A percentile compares a stretch with the other conserved stretches of the same genome.
Conservation (phyloP, 2,329 filamentous ascomycete species). For the Zalaria obscura region DNA sequence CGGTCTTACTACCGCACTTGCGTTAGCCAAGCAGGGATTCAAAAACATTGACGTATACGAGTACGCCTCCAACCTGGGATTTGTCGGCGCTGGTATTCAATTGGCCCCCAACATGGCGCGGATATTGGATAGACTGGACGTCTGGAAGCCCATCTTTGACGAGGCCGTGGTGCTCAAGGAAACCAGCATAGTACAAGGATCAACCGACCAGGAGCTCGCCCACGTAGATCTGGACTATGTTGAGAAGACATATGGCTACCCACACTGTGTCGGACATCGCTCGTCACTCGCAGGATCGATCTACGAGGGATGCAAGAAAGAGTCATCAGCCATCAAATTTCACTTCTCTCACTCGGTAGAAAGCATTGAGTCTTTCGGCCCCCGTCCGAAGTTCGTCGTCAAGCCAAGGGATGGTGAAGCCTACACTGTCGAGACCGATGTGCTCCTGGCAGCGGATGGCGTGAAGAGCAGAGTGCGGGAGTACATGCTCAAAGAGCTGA, state of each 20-base stretch:
- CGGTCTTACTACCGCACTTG: slow-evolving; percentile 56
- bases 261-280: slow-evolving; percentile 70
- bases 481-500: slow-evolving; percentile 40
- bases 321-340: slow-evolving; percentile 48
- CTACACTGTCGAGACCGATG: slow-evolving; percentile 36
- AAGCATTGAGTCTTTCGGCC: slow-evolving; percentile 43
- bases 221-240: slow-evolving; percentile 59
- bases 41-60: slow-evolving; percentile 61
- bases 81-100: slow-evolving; percentile 76
- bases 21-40: slow-evolving; percentile 65
- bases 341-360: slow-evolving; percentile 47
- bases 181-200: slow-evolving; percentile 58
- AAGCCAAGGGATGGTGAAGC: slow-evolving; percentile 39
- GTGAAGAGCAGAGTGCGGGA: slow-evolving; percentile 32
- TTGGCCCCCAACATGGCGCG: slow-evolving; percentile 70
- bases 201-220: slow-evolving; percentile 53
- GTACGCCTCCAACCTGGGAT: slow-evolving; percentile 57
- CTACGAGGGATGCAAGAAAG: slow-evolving; percentile 53
- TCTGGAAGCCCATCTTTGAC: slow-evolving; percentile 55
- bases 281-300: slow-evolving; percentile 55
- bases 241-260: slow-evolving; percentile 52
- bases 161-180: slow-evolving; percentile 58
- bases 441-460: slow-evolving; percentile 33
- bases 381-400: slow-evolving; percentile 45
- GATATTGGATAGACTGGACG: slow-evolving; percentile 57